These are phyloP conservation scores for Neurospora sp. DNA, from an alignment of 495 filamentous ascomycete species.

Conservation along the genomic window DNA sequence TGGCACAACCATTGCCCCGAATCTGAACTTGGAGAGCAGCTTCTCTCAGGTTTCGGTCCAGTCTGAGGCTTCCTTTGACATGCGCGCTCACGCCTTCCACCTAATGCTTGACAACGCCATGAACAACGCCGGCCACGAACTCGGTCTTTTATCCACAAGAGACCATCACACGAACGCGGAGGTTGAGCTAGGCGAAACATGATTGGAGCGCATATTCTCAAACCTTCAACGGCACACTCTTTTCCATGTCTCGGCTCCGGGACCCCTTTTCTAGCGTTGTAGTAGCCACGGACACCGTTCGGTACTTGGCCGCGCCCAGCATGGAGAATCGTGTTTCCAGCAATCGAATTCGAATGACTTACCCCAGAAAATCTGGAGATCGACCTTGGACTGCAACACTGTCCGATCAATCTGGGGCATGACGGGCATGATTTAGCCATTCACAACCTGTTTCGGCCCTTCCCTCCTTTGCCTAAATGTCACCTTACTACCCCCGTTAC, in stretches of 20 bases:
- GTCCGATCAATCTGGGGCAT: neutral
- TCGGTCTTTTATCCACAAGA: constrained; percentile 28
- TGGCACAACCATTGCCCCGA: neutral
- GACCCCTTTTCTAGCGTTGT: neutral
- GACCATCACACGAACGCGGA: constrained; percentile 27
- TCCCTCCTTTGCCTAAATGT: neutral
- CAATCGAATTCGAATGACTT: neutral
- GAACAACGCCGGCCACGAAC: constrained; percentile 4
- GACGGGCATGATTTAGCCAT: neutral
- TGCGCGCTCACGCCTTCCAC: constrained; percentile 21
- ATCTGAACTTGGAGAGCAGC: neutral
- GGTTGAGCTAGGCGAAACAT: constrained; percentile 14
- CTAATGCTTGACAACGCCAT: constrained; percentile 18
- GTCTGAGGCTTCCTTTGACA: constrained; percentile 8
- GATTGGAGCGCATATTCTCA: neutral
- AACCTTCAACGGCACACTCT: neutral
- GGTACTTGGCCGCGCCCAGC: neutral
- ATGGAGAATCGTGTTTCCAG: constrained; percentile 6
- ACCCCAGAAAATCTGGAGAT: neutral
- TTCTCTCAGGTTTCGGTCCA: constrained; percentile 16
- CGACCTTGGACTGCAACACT: neutral
- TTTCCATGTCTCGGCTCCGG: neutral
- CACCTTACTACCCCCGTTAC: neutral
- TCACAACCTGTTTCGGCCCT: neutral
- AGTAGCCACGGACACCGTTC: neutral